A percentile compares a stretch with the other conserved stretches of the same genome.
phyloP scores from a whole-genome alignment of 2,329 filamentous ascomycete species.

The Colletotrichum kahawae region DNA sequence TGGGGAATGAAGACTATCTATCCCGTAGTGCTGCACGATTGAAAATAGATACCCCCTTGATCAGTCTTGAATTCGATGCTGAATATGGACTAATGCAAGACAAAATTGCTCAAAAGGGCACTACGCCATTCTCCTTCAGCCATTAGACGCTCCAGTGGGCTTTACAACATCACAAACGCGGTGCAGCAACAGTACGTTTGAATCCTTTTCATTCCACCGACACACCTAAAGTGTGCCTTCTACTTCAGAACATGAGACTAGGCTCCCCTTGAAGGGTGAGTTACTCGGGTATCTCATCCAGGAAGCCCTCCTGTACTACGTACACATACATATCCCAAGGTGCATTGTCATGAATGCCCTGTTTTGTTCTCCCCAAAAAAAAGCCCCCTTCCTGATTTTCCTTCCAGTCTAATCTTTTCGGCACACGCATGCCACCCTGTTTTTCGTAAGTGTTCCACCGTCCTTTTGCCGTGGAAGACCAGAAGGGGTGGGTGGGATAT shows the following conservation, averaged over 20 bases:
- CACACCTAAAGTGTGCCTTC: not conserved
- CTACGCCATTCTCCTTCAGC: not conserved
- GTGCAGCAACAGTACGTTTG: not conserved
- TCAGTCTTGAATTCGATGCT: not conserved
- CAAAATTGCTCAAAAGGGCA: not conserved
- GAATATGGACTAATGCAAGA: not conserved
- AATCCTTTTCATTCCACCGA: constrained; percentile 1
- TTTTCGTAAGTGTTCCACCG: not conserved
- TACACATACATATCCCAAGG: constrained; percentile 2
- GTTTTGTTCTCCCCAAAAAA: not conserved
- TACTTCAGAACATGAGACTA: constrained; percentile 1
- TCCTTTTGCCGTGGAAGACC: not conserved
- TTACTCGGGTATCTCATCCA: constrained; percentile 19
- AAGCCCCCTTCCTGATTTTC: not conserved
- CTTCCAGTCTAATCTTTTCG: not conserved
- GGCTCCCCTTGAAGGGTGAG: not conserved
- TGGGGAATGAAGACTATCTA: not conserved
- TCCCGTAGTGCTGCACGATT: not conserved
- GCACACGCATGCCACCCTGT: not conserved
- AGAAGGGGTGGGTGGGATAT: not conserved
- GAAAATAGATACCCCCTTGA: not conserved
- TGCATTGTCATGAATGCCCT: not conserved
- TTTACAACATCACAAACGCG: too few species aligned
- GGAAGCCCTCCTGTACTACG: constrained; percentile 4
- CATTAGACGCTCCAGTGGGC: not conserved